Base-by-base conservation (phyloP, 345 rosid genomes). In the Abelmoschus esculentus region DNA sequence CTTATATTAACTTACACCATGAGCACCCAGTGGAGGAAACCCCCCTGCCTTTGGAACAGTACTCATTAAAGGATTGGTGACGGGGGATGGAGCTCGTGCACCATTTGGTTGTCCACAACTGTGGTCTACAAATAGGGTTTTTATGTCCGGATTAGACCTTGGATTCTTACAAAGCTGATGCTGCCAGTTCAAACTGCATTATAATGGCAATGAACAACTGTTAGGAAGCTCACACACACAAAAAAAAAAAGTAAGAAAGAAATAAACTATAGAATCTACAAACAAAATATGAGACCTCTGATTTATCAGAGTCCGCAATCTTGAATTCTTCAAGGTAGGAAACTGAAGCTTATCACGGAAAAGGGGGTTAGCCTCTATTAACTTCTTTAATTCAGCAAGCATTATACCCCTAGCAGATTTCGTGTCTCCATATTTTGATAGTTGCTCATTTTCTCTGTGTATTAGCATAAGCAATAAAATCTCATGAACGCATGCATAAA, bases 261-360 rank as follows among this genome's bases (percentile, higher is more conserved):
- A 49, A 10, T 55, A 49, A 29, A 22, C 4, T 3, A 29, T 14
- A 57, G 57, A 44, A 56, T 60, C 68, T 54, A 26, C 6, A 75
- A 36, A 52, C 32, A 70, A 70, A 71, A 70, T 49, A 14, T 69
- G 29, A 67, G 67, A 91, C 97, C 96, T 91, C 58, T 91, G 96
- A 80, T 89, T 91, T 63, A 91, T 89, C 64, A 91, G 76, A 0
- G 93, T 91, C 59, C 91, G 84, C 73, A 91, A 62, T 80, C 96
- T 91, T 26, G 97, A 86, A 74, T 79, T 91, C 78, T 89, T 88
- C 79, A 91, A 75, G 11, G 84, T 78, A 66, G 96, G 97, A 76
- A 87, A 87, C 78, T 87, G 97, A 80, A 89, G 91, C 82, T 91
- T 91, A 67, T 91, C 96, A 2, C 93, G 97, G 76, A 91, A 91